Evolutionary conservation across 2,329 filamentous ascomycete genomes (phyloP), one percentile per base, ranked within the genome.

Genomic region (Fusarium pininemorale): DNA sequence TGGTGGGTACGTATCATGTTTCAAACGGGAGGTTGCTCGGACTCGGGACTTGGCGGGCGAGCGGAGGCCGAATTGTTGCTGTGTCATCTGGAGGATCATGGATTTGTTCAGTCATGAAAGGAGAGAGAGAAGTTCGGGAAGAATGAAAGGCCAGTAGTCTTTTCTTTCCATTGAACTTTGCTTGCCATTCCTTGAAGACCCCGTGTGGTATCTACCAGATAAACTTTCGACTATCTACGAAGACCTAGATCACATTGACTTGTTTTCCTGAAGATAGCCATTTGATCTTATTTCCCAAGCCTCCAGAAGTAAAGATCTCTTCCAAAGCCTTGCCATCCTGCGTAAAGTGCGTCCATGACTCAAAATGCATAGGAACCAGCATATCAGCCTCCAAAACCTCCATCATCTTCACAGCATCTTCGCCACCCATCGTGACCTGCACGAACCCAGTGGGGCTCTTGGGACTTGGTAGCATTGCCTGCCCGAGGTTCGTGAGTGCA

Each of bases 1-100:
- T 83, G 20, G 78, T 83, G 7, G 82, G 81, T 0, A 83, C 82
- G 0, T 83, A 78, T 41, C 80, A 82, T 18, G 75, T 77, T 9
- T 57, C 74, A 5, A 69, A 80, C n/a, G 80, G 80, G 6, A 69
- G 51, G 5, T 47, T 80, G 1, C 71, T 82, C 3, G 81, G 81
- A 0, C 53, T 83, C 3, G 81, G 81, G 4, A 75, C 51, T 1
- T 83, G 81, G 81, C 73, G 81, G 3, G 77, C 78, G 7, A 78
- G 80, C 26, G 69, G 66, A 12, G 78, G 77, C 24, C 79, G 80
- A 3, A 77, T 83, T 28, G 78, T 79, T 48, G 81, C 81, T 6
- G 69, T 82, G 7, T 77, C 75, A n/a, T 75, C 70, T 16, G 81
- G 81, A 6, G 81, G 81, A 5, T 73, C 78, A 24, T 82, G 80